Evolutionary conservation across 2,329 filamentous ascomycete species (phyloP), one percentile per base, ranked within the genome.

Genomic region (Fusarium sarcochroum): DNA sequence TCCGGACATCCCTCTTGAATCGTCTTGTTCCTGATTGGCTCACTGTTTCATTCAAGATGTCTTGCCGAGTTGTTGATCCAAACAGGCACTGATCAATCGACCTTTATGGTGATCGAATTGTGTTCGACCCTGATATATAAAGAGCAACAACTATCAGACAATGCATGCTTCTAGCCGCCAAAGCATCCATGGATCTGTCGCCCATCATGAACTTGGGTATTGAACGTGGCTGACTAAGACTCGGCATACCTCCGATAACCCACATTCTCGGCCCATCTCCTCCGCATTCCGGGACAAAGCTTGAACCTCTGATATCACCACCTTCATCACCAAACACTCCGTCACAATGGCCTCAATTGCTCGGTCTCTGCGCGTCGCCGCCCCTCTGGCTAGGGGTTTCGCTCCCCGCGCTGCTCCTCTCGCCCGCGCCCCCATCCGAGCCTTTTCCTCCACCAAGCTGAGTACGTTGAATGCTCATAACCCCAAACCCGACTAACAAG

Each of bases 331-430:
- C 41, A 30, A 11, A 30, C 10, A 30, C 49, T 32, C 35, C 61
- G 27, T 61, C 76, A 80, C 76, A 79, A 89, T 89, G 87, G 86
- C 88, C 71, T 89, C 88, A 81, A 86, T 90, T 80, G 84, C 85
- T 76, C 84, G 86, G 73, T 84, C 83, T 76, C 77, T 87, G 68
- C 81, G 84, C 79, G 80, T 81, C 68, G 81, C 82, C 65, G 81
- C 85, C 68, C 83, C 85, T 65, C 79, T 82, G 68, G 78, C 78
- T 49, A 74, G 84, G 63, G 76, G 75, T 61, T 46, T 77, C 23
- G 69, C 72, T 74, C 83, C 73, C 75, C 81, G 74, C 72, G 81
- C 71, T 65, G 80, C 70, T 76, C 76, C 75, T 62, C 72, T 63
- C 68, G 78, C 77, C 83, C 86, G 73, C 72, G 79, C 72, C 83